These are phyloP conservation scores for Fusarium papillatum DNA, from an alignment of 2,329 filamentous ascomycete species.

Conservation along the genomic window DNA sequence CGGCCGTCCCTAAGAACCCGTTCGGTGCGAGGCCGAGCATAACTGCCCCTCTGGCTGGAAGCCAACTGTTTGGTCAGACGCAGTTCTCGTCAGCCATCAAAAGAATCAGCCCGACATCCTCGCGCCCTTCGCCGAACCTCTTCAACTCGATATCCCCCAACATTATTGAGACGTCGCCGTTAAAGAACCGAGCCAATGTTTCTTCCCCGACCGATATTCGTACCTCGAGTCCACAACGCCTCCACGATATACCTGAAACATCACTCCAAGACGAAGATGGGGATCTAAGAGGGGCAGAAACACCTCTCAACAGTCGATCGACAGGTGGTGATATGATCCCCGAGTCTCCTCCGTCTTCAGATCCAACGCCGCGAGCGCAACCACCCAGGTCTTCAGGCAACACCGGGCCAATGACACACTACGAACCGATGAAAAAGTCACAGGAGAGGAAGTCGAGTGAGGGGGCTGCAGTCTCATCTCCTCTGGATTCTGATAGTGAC, in stretches of 20 bases:
- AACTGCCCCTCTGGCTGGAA: constrained; percentile 52
- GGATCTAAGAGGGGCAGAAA: constrained; percentile 39
- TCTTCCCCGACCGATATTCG: constrained; percentile 58
- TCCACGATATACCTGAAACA: constrained; percentile 49
- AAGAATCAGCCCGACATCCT: constrained; percentile 68
- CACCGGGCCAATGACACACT: constrained; percentile 55
- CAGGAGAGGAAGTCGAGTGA: constrained; percentile 55
- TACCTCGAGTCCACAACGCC: constrained; percentile 56
- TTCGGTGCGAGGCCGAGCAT: constrained; percentile 55
- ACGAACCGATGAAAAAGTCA: constrained; percentile 61
- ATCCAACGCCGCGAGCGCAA: constrained; percentile 35
- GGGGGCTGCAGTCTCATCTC: constrained; percentile 37
- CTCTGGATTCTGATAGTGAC: constrained; percentile 49
- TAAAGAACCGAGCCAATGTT: constrained; percentile 63
- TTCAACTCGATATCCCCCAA: constrained; percentile 63
- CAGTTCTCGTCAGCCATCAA: constrained; percentile 66
- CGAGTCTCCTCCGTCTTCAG: constrained; percentile 51
- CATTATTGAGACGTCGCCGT: constrained; percentile 59
- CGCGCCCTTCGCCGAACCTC: constrained; percentile 66
- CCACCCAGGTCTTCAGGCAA: constrained; percentile 36
- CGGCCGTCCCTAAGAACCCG: constrained; percentile 62
- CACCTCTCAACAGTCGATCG: constrained; percentile 40
- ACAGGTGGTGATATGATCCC: constrained; percentile 50
- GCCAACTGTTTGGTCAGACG: constrained; percentile 69
- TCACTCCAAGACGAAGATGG: constrained; percentile 37